phyloP scores from a whole-genome alignment of 306 rosid species.

The Macrotyloma uniflorum region DNA sequence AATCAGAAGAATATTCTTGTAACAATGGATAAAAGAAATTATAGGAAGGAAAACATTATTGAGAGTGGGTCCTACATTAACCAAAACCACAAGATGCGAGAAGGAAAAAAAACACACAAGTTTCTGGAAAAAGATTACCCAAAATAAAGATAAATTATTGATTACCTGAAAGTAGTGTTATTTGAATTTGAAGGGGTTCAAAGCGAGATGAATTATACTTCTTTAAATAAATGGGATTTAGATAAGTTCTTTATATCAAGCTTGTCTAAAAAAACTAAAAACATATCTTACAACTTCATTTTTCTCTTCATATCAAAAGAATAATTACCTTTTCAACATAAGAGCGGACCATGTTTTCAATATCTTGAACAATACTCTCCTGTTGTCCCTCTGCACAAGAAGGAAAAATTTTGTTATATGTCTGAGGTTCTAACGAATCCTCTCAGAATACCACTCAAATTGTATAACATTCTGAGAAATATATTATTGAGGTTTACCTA shows the following conservation, averaged over 20 bases:
- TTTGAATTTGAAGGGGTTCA: constrained; percentile 18
- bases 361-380: constrained; percentile 89
- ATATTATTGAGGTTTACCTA: constrained; percentile 61
- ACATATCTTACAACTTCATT: neutral
- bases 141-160: neutral
- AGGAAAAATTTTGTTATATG: constrained; percentile 38
- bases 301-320: constrained; percentile 14
- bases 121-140: neutral
- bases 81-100: neutral
- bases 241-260: neutral
- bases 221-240: constrained; percentile 2
- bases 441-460: constrained; percentile 25
- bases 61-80: constrained; percentile 26
- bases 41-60: constrained; percentile 4
- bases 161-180: neutral
- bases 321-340: constrained; percentile 92
- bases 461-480: constrained; percentile 2
- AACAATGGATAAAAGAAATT: neutral
- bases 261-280: neutral
- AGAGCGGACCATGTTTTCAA: constrained; percentile 95
- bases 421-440: neutral
- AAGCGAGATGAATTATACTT: neutral
- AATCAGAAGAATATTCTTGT: neutral
- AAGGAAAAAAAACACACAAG: constrained; percentile 13
- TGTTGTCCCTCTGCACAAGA: constrained; percentile 85